Evolutionary conservation across 768 basidiomycete genomes (phyloP).

Genomic region (Grammothele lineata): DNA sequence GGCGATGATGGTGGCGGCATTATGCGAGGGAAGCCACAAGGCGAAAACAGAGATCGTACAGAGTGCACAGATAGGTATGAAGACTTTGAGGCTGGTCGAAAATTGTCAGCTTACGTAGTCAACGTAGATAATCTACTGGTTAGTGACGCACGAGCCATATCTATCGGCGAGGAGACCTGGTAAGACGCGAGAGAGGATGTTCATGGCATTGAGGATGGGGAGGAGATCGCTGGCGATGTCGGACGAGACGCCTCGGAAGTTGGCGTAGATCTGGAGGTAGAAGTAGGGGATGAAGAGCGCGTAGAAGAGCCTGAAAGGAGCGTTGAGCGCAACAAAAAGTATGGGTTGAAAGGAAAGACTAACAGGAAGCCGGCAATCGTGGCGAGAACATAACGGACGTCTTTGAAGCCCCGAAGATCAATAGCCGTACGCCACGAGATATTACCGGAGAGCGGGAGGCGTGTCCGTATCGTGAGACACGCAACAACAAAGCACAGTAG

Average conservation of each 20-base stretch:
- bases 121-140: too few relatives aligned
- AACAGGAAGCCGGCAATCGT: conserved; percentile 21
- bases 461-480: conserved; percentile 24
- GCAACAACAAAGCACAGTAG: conserved; percentile 23
- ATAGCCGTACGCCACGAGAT: conserved; percentile 20
- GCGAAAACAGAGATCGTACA: conserved; percentile 23
- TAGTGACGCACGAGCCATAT: conserved; percentile 22
- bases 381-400: conserved; percentile 19
- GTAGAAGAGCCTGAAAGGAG: conserved; percentile 23
- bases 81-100: conserved; percentile 23
- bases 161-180: conserved; percentile 29
- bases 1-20: conserved; percentile 21
- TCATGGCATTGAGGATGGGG: conserved; percentile 29
- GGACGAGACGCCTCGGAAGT: conserved; percentile 21
- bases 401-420: conserved; percentile 26
- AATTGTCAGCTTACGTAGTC: too few relatives aligned
- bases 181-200: conserved; percentile 26
- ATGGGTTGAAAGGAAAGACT: neutral
- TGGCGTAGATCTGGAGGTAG: conserved; percentile 30
- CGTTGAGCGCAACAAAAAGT: neutral
- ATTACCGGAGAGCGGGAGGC: conserved; percentile 23
- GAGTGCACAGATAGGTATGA: conserved; percentile 23
- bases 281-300: conserved; percentile 31
- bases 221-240: conserved; percentile 25
- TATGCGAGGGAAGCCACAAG: conserved; percentile 27